Conservation (phyloP, 2,329 filamentous ascomycete genomes). For the Tolypocladium guangdongense region DNA sequence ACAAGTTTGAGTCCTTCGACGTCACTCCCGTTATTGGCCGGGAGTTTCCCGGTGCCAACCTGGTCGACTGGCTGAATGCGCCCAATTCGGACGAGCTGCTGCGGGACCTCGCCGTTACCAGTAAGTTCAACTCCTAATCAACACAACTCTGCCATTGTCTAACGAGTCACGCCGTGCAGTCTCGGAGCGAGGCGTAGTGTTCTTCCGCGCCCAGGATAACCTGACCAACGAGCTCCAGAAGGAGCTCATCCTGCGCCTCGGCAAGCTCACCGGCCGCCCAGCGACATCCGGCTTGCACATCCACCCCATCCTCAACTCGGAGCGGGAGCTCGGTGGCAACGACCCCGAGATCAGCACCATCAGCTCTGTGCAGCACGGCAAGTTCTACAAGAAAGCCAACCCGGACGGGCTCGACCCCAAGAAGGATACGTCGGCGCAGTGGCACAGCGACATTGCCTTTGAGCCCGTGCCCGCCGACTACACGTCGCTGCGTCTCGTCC, state of each 20-base stretch:
- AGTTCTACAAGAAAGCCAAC: constrained; percentile 26
- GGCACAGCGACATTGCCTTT: constrained; percentile 57
- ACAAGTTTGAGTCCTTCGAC: constrained; percentile 44
- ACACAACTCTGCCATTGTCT: background rate
- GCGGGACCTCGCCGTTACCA: constrained; percentile 55
- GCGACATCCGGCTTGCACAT: constrained; percentile 45
- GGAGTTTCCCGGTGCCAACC: constrained; percentile 47
- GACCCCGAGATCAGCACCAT: constrained; percentile 56
- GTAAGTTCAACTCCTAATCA: constrained; percentile 24
- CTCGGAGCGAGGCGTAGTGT: constrained; percentile 58
- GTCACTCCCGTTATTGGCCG: constrained; percentile 51
- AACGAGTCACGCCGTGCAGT: constrained; percentile 29
- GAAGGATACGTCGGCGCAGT: constrained; percentile 36
- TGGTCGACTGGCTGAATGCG: constrained; percentile 49
- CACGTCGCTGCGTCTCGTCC: constrained; percentile 40
- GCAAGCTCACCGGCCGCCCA: constrained; percentile 47
- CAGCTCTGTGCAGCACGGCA: constrained; percentile 42
- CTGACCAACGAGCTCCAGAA: constrained; percentile 55
- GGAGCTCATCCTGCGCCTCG: constrained; percentile 49
- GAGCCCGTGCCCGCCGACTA: constrained; percentile 56
- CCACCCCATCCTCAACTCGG: constrained; percentile 45
- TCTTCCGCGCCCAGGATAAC: constrained; percentile 54
- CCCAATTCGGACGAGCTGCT: constrained; percentile 52
- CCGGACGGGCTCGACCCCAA: constrained; percentile 14
- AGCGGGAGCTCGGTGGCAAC: constrained; percentile 38